phyloP scores from a whole-genome alignment of 1,284 basidiomycete species.

The Apiotrichum gamsii region DNA sequence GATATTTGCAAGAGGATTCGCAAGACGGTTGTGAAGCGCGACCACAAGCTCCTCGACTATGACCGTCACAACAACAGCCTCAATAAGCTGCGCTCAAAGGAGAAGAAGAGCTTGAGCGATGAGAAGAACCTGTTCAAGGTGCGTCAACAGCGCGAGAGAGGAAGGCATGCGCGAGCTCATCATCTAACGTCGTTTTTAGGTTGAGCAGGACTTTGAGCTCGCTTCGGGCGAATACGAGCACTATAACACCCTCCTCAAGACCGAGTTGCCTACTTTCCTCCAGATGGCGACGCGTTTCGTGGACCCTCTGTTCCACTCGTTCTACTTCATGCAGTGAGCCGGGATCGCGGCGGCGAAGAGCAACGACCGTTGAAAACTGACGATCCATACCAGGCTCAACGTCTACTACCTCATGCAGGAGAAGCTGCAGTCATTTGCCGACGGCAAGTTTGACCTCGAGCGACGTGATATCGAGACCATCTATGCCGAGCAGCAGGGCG shows the following conservation, averaged over 20 bases:
- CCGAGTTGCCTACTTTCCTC: slow-evolving; percentile 88
- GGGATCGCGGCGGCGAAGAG: no score
- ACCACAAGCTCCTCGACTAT: slow-evolving; percentile 95
- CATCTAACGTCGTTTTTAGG: no score
- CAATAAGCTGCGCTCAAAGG: slow-evolving; percentile 93
- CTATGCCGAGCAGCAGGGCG: slow-evolving; percentile 72
- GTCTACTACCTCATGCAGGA: slow-evolving; percentile 91
- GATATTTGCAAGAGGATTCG: slow-evolving; percentile 79
- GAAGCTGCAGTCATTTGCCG: slow-evolving; percentile 80
- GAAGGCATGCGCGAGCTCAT: not conserved
- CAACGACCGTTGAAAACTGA: no score
- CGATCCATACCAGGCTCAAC: slow-evolving; percentile 75
- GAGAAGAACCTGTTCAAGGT: slow-evolving; percentile 95
- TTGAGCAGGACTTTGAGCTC: slow-evolving; percentile 96
- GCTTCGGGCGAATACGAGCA: slow-evolving; percentile 95
- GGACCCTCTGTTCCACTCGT: slow-evolving; percentile 92
- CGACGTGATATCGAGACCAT: slow-evolving; percentile 67
- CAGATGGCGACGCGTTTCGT: slow-evolving; percentile 81
- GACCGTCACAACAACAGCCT: slow-evolving; percentile 95
- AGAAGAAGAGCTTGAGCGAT: slow-evolving; percentile 85
- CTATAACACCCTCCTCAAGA: slow-evolving; percentile 87
- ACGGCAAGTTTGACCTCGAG: slow-evolving; percentile 72
- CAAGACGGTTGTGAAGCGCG: slow-evolving; percentile 91
- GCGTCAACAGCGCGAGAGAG: slow-evolving; percentile 20
- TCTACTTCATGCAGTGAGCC: slow-evolving; percentile 98